These are phyloP conservation scores for Alnus glutinosa DNA, from an alignment of 306 rosid genomes.

Conservation along the genomic window DNA sequence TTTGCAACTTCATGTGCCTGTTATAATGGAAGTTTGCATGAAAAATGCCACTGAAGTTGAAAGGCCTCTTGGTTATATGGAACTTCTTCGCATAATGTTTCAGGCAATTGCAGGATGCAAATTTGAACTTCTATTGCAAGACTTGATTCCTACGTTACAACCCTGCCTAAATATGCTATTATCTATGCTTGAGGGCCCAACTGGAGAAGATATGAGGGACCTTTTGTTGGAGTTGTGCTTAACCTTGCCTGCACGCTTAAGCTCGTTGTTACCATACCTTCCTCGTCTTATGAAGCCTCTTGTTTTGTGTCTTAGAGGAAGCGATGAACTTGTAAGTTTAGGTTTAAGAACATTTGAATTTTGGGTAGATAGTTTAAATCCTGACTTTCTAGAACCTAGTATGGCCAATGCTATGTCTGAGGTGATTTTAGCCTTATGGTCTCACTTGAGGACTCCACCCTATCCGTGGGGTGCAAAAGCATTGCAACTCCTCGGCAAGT, in stretches of 20 bases:
- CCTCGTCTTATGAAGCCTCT: slow-evolving; percentile 97
- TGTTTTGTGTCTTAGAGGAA: slow-evolving; percentile 88
- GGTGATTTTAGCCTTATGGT: slow-evolving; percentile 93
- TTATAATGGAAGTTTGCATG: slow-evolving; percentile 93
- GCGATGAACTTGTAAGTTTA: slow-evolving; percentile 85
- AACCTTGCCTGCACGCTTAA: slow-evolving; percentile 96
- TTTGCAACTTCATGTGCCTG: slow-evolving; percentile 96
- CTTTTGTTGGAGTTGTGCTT: slow-evolving; percentile 92
- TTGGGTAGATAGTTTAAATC: slow-evolving; percentile 99
- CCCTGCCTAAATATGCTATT: slow-evolving; percentile 95
- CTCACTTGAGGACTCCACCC: slow-evolving; percentile 88
- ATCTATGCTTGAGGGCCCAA: slow-evolving; percentile 96
- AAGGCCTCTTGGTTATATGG: slow-evolving; percentile 94
- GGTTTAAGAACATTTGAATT: slow-evolving; percentile 95
- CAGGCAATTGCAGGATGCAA: slow-evolving; percentile 88
- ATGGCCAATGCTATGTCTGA: slow-evolving; percentile 96
- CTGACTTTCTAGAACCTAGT: slow-evolving; percentile 97
- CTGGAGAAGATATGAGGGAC: slow-evolving; percentile 94
- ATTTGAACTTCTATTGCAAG: slow-evolving; percentile 91
- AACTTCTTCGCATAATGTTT: slow-evolving; percentile 86
- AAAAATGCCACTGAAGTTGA: slow-evolving; percentile 93
- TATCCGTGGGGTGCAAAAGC: slow-evolving; percentile 97
- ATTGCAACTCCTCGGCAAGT: slow-evolving; percentile 95
- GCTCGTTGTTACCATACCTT: slow-evolving; percentile 88
- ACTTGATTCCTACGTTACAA: slow-evolving; percentile 84